Base-by-base conservation (phyloP, 129 eudicot genomes). In the Pseudognaphalium luteoalbum region DNA sequence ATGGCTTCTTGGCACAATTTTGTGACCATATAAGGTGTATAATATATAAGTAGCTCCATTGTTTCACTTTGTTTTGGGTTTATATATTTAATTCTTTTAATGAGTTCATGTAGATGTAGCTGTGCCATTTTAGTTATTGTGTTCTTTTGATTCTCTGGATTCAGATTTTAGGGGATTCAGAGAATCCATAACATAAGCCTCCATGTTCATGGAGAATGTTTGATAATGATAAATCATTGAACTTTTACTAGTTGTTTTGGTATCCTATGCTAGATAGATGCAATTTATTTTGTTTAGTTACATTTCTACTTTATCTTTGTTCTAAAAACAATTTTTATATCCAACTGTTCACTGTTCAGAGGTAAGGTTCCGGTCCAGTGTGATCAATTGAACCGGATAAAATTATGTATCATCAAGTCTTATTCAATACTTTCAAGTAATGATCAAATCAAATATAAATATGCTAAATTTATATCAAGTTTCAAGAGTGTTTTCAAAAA, bases 81-180 rank as follows among this genome's bases (percentile, higher is more conserved):
- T 37, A 32, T 16, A 21, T 73, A 34, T 66, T 33, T 71, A 5
- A 21, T 42, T 69, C 44, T 77, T 56, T 56, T 37, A 3, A 12
- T 28, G 28, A 39, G 30, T 56, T 67, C 14, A 17, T 57, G 74
- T 37, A 67, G 81, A 17, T 41, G 74, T 37, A 67, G 81, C 70
- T 81, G 81, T 87, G 78, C 56, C 75, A 83, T 74, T 81, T 57
- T 83, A 68, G 76, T 32, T 29, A 47, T 30, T 73, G 71, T 78
- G 51, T 63, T 78, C 41, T 73, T 85, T 77, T 81, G 83, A 63
- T 83, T 84, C 84, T 84, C 90, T 79, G 87, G 75, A 70, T 79
- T 81, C 85, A 68, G 70, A 85, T 87, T 87, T 87, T 83, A 85
- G 39, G 86, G 85, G 90, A 74, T 85, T 87, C 87, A 75, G 93